Conservation (phyloP, 495 filamentous ascomycete genomes). For the Aspergillus egyptiacus region DNA sequence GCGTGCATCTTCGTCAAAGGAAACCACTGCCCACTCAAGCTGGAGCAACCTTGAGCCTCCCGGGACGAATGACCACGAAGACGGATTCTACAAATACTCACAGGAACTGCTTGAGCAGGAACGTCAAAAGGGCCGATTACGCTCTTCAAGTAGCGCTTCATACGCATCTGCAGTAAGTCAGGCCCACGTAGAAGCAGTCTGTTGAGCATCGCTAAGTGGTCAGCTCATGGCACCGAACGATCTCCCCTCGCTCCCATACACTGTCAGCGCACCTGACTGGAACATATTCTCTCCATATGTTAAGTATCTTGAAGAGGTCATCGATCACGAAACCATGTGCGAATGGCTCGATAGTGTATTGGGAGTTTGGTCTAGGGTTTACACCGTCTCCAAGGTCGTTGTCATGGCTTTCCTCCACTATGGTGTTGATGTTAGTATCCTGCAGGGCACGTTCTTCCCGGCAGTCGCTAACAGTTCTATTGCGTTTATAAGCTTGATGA, state of each 20-base stretch:
- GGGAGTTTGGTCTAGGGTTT: constrained; percentile 28
- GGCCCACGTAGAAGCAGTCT: neutral
- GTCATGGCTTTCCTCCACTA: constrained; percentile 30
- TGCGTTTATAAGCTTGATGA: constrained; percentile 23
- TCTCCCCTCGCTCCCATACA: constrained; percentile 26
- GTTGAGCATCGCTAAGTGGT: neutral
- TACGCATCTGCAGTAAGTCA: constrained; percentile 21
- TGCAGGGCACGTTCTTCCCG: neutral
- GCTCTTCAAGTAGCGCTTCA: constrained; percentile 19
- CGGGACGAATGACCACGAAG: constrained; percentile 9
- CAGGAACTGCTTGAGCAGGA: constrained; percentile 17
- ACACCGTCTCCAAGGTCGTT: constrained; percentile 34
- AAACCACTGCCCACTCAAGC: neutral
- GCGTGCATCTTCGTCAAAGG: constrained; percentile 10
- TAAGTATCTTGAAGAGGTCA: constrained; percentile 18
- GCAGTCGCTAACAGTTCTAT: neutral
- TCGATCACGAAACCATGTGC: constrained; percentile 12
- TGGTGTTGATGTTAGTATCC: constrained; percentile 27
- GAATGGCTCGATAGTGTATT: constrained; percentile 22
- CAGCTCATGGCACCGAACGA: constrained; percentile 21
- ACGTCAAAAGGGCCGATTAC: neutral
- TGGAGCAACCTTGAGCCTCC: constrained; percentile 1
- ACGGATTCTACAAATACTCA: constrained; percentile 26
- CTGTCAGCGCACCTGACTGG: constrained; percentile 33
- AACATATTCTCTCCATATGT: constrained; percentile 18